Conservation (phyloP, 495 filamentous ascomycete genomes). For the Podospora anserina region DNA sequence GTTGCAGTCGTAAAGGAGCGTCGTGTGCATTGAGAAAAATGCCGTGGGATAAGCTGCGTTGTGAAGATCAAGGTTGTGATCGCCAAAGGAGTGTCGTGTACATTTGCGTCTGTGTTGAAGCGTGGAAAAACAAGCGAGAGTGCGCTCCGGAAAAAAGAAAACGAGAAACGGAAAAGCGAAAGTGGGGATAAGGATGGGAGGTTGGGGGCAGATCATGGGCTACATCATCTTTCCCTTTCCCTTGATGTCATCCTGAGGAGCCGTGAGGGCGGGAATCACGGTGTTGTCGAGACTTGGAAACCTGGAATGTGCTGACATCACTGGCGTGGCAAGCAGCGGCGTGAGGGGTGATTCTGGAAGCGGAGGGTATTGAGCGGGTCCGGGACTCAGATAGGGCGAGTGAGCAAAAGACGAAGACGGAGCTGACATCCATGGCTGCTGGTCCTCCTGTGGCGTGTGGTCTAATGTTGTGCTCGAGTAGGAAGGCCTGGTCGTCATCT, state of each 20-base stretch:
- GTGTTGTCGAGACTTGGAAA: constrained; percentile 25
- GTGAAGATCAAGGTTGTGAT: constrained; percentile 30
- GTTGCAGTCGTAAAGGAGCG: constrained; percentile 46
- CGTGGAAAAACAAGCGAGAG: constrained; percentile 24
- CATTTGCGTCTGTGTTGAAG: constrained; percentile 50
- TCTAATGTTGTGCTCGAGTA: constrained; percentile 36
- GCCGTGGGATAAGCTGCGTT: constrained; percentile 35
- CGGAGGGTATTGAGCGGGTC: constrained; percentile 32
- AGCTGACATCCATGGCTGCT: constrained; percentile 24
- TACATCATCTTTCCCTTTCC: constrained; percentile 29
- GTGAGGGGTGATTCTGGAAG: constrained; percentile 37
- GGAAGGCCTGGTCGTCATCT: constrained; percentile 44
- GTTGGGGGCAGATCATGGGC: background rate
- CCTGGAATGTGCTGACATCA: constrained; percentile 24
- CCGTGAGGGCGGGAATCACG: constrained; percentile 24
- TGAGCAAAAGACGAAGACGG: constrained; percentile 25
- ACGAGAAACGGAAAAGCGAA: constrained; percentile 19
- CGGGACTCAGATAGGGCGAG: constrained; percentile 41
- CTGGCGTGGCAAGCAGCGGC: constrained; percentile 27
- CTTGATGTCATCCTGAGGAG: constrained; percentile 23
- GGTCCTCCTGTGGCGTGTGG: constrained; percentile 36
- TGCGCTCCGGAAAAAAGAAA: constrained; percentile 20
- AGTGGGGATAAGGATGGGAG: constrained; percentile 20
- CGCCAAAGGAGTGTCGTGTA: constrained; percentile 45
- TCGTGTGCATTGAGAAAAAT: constrained; percentile 30